Evolutionary conservation across 164 flowering plant genomes (phyloP), one percentile per base, ranked within the genome.

Genomic region (Nymphaea thermarum): DNA sequence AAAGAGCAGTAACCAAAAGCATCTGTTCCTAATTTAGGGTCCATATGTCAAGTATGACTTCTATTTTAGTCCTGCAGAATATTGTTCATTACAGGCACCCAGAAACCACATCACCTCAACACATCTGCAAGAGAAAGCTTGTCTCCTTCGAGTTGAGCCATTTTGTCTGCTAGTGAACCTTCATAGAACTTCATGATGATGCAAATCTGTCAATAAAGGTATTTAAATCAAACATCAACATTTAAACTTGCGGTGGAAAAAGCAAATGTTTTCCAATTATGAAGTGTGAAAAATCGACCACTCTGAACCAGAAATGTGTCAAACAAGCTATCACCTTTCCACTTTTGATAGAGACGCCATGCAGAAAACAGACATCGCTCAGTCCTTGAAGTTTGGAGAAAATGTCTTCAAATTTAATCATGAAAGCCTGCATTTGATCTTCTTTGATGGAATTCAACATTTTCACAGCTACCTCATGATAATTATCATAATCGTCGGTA

Each of bases 391-490:
- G 81, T 74, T 82, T 87, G 5, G 68, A 72, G 71, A 83, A 87
- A 17, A 82, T 17, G 43, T 84, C 77, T 51, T 87, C 81, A 72
- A 88, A 83, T 74, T 71, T 84, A 15, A 76, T 77, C 70, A 86
- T 11, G 53, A 88, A 60, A 18, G 45, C 59, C 45, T 72, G 80
- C 74, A 73, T 75, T 43, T 77, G 76, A 70, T 82, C 88, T 68
- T 85, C 96, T 73, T 82, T 80, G 15, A 89, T 43, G 0, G 85
- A 88, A 79, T 77, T 82, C 43, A 90, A 76, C 86, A 87, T 87
- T 79, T 93, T 93, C 44, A 89, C 73, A 65, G 93, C 96, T 60
- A 93, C 90, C 82, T 93, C 98, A 80, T 85, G 97, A 78, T 75
- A 80, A 78, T 83, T 80, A 66, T 93, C 91, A 76, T 78, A 89